phyloP scores from a whole-genome alignment of 1,139 yeast genomes.

The Pichia sp. region DNA sequence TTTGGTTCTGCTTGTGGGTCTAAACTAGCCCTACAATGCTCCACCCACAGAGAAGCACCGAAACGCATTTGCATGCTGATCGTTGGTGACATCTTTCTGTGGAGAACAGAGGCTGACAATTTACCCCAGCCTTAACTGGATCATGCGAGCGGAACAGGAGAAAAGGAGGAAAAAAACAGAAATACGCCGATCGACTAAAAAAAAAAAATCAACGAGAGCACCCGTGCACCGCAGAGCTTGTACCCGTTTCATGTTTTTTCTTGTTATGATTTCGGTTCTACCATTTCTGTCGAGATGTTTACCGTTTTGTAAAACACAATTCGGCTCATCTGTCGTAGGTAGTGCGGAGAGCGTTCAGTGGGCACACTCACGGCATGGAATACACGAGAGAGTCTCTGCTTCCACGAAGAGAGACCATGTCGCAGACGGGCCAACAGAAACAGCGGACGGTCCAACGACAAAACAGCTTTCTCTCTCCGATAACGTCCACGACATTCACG shows the following conservation, averaged over 20 bases:
- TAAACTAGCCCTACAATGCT: background rate
- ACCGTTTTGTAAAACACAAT: background rate
- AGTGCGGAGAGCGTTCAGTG: no score
- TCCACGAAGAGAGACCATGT: constrained; percentile 5
- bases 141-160: background rate
- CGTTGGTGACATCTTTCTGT: background rate
- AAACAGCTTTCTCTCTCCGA: constrained; percentile 15
- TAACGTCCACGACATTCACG: constrained; percentile 1
- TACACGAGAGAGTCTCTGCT: background rate
- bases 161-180: background rate
- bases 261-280: constrained; percentile 1
- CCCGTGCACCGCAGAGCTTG: background rate
- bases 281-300: background rate
- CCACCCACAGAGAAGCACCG: background rate
- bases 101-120: background rate
- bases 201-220: background rate
- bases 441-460: constrained; percentile 10
- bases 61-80: background rate
- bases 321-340: background rate
- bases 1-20: background rate
- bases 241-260: background rate
- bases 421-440: constrained; percentile 1
- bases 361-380: background rate
- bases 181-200: background rate
- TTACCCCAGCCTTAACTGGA: background rate